These are phyloP conservation scores for Adiantum capillusveneris DNA, from an alignment of 75 land plant species.

Conservation along the genomic window DNA sequence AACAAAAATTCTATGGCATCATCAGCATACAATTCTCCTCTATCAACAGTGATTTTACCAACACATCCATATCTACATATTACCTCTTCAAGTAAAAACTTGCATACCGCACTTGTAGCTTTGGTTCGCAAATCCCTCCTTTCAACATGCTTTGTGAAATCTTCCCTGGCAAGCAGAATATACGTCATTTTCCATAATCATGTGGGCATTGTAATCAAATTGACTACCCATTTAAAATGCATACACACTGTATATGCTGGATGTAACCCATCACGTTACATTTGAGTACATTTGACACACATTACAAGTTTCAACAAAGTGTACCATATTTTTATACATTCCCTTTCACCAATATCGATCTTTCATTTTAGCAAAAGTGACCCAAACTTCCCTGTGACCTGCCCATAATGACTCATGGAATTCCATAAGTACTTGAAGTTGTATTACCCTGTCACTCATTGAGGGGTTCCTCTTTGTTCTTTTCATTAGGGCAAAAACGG, in stretches of 20 bases:
- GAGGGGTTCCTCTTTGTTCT: no score
- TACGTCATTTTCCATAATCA: neutral
- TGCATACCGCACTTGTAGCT: neutral
- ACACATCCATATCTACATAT: neutral
- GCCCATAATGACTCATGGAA: no score
- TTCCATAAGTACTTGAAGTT: no score
- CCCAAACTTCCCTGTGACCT: no score
- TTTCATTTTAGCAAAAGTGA: no score
- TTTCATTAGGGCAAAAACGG: no score
- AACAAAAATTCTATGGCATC: neutral
- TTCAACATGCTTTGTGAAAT: slow-evolving; percentile 1
- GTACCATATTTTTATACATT: no score
- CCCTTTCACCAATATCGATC: no score
- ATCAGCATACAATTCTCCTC: neutral
- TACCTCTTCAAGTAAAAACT: neutral
- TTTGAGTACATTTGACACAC: neutral
- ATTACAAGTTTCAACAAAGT: no score
- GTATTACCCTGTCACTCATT: no score
- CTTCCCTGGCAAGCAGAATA: neutral
- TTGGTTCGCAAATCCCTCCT: neutral
- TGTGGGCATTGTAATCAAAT: neutral
- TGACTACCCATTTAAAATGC: neutral
- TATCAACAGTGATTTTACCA: neutral
- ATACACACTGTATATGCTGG: neutral
- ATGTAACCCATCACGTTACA: neutral